phyloP scores from a whole-genome alignment of 2,329 filamentous ascomycete genomes.

The Microdochium trichocladiopsis region DNA sequence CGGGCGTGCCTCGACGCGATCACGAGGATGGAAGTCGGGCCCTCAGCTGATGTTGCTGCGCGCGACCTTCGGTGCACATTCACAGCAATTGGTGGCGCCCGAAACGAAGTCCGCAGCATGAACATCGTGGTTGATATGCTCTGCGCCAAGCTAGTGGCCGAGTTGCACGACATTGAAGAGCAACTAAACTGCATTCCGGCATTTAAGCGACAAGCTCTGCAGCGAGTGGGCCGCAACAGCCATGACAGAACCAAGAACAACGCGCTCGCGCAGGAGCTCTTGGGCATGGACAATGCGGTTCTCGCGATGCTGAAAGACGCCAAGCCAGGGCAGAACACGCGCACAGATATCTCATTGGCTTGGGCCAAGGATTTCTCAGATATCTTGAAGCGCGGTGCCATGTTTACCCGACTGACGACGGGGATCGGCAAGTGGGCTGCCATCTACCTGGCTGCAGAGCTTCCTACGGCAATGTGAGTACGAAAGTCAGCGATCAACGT shows the following conservation, averaged over 20 bases:
- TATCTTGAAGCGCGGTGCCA: neutral
- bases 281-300: neutral
- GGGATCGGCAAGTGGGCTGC: neutral
- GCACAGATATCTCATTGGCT: neutral
- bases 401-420: neutral
- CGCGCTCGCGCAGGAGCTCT: neutral
- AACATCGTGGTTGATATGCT: neutral
- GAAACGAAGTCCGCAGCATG: neutral
- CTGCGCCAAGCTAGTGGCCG: neutral
- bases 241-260: neutral
- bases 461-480: neutral
- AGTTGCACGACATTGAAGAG: neutral
- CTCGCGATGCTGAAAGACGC: neutral
- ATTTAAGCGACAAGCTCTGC: neutral
- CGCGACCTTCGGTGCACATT: neutral
- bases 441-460: neutral
- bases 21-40: neutral
- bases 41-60: neutral
- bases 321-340: too few species aligned
- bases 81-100: neutral
- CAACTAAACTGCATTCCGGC: neutral
- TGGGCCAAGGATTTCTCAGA: neutral
- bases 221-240: neutral
- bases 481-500: neutral
- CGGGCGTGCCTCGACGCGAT: neutral